Evolutionary conservation across 129 eudicot genomes (phyloP), one percentile per base, ranked within the genome.

Genomic region (Ambrosia trifida): DNA sequence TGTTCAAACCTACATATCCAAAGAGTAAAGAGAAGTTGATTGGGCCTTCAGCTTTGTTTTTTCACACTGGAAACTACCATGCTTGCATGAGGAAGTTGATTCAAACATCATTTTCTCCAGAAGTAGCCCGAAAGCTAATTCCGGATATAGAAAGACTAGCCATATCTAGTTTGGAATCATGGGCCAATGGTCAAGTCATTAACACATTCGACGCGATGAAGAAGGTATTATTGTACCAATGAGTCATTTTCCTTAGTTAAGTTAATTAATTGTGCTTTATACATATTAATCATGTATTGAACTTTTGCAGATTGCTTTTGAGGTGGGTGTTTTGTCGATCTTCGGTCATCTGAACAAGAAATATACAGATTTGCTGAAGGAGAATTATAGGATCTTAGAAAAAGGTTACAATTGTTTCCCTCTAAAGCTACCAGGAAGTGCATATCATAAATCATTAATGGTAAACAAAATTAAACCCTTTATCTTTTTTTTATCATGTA

Each of bases 341-440:
- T 91, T 88, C 24, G 89, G 95, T 28, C 87, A 80, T 17, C 49
- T 91, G 71, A 79, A 82, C 63, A 73, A n/a, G 64, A 77, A 36
- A 4, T 60, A 77, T 35, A 80, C 66, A 43, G 71, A 81, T 44
- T 73, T 82, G 76, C 69, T 91, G 64, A 82, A 79, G 84, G 56
- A 83, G 51, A 85, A 88, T 75, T 91, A 91, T 76, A 69, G 68
- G 76, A 83, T 83, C 41, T 67, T 91, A 28, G 89, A 88, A 24
- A 83, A 84, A 38, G 97, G 97, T 44, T 91, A 91, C 83, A 91
- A 91, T 69, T 80, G 90, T 77, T 91, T 85, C 76, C 92, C 97
- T 16, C 77, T 95, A 78, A 85, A 69, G 36, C 49, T 91, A 6
- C 97, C 97, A 4, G 92, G 96, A 82, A 91, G 86, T 19, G 84